A percentile compares a stretch with the other conserved stretches of the same genome.
phyloP scores from a whole-genome alignment of 2,329 filamentous ascomycete genomes.

The Colletotrichum lentis region DNA sequence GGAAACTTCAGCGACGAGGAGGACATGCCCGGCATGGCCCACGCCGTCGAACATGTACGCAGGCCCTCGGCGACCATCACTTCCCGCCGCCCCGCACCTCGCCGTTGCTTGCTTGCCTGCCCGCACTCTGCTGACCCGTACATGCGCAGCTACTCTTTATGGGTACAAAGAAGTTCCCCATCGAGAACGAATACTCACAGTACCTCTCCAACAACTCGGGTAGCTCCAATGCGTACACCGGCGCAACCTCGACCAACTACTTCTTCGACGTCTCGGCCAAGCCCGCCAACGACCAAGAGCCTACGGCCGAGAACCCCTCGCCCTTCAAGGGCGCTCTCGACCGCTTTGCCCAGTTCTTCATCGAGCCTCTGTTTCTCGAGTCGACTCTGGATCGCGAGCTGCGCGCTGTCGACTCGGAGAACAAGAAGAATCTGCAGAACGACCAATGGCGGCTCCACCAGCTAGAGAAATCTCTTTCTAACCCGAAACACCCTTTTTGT shows the following conservation, averaged over 20 bases:
- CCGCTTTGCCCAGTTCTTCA: conserved; percentile 93
- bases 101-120: not conserved
- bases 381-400: conserved; percentile 88
- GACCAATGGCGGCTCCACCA: conserved; percentile 89
- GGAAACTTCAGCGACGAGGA: conserved; percentile 93
- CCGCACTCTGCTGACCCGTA: conserved; percentile 33
- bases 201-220: conserved; percentile 92
- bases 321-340: conserved; percentile 83
- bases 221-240: conserved; percentile 94
- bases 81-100: no score
- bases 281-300: conserved; percentile 66
- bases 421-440: conserved; percentile 96
- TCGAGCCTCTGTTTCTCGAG: conserved; percentile 84
- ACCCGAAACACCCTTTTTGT: conserved; percentile 85
- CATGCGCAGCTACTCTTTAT: conserved; percentile 80
- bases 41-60: conserved; percentile 87
- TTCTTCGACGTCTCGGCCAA: conserved; percentile 95
- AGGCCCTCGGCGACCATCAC: conserved; percentile 2
- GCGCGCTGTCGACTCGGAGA: conserved; percentile 90
- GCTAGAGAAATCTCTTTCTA: conserved; percentile 87
- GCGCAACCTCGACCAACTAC: conserved; percentile 93
- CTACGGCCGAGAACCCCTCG: conserved; percentile 64
- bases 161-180: conserved; percentile 97
- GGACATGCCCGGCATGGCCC: conserved; percentile 93
- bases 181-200: conserved; percentile 94